Conservation (phyloP, 495 filamentous ascomycete species). For the Gamarada debralockiae region DNA sequence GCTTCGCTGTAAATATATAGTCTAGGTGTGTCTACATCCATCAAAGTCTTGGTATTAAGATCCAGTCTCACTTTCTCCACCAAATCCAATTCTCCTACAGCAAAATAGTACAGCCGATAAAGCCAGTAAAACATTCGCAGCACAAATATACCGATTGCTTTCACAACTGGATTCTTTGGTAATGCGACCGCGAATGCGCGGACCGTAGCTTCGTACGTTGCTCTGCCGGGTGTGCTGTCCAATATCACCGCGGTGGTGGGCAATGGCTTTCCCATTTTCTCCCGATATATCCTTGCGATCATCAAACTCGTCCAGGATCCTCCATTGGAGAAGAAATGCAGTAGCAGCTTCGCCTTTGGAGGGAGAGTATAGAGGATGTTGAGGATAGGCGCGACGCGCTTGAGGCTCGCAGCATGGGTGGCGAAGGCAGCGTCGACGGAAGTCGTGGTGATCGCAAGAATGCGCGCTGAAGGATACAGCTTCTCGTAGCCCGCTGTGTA, state of each 20-base stretch:
- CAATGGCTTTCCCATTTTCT: constrained; percentile 7
- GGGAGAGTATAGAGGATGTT: constrained; percentile 11
- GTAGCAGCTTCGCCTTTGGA: constrained; percentile 27
- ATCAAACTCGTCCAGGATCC: constrained; percentile 31
- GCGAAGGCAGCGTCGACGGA: constrained; percentile 4
- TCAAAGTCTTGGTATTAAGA: constrained; percentile 25
- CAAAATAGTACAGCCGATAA: constrained; percentile 18
- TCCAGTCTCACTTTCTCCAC: constrained; percentile 25
- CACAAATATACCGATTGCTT: constrained; percentile 17
- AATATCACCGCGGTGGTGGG: constrained; percentile 30
- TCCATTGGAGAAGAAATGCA: constrained; percentile 43
- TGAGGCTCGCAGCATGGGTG: constrained; percentile 1
- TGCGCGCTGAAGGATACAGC: constrained; percentile 34
- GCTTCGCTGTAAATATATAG: constrained; percentile 33
- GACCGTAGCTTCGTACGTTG: constrained; percentile 34
- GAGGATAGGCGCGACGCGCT: constrained; percentile 16
- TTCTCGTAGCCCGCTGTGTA: constrained; percentile 37
- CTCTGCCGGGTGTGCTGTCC: constrained; percentile 33
- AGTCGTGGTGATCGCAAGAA: constrained; percentile 28
- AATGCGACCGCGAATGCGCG: constrained; percentile 22
- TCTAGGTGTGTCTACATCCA: constrained; percentile 25
- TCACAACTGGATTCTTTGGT: constrained; percentile 18
- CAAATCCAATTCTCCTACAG: constrained; percentile 24
- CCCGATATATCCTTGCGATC: constrained; percentile 25
- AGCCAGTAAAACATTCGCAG: constrained; percentile 25